Conservation (phyloP, 2,329 filamentous ascomycete species). For the Capronia coronata region DNA sequence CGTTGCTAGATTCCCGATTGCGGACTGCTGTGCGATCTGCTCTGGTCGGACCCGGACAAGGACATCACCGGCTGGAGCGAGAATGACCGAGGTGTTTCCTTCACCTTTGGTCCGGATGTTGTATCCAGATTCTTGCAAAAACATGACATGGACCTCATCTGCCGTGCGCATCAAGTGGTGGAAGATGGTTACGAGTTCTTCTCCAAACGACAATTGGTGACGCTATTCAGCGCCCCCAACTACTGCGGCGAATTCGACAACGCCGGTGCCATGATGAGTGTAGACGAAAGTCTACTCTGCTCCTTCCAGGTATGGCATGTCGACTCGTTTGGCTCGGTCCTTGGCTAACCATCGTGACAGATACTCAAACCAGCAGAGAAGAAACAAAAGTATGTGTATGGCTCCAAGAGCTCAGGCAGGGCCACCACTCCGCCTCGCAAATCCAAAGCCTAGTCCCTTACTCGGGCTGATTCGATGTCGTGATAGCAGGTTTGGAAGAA, state of each 20-base stretch:
- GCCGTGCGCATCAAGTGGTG: slow-evolving; percentile 95
- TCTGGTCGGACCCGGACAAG: slow-evolving; percentile 99
- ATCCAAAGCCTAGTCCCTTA: slow-evolving; percentile 56
- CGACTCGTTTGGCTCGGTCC: slow-evolving; percentile 1
- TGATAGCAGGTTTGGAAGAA: slow-evolving; percentile 88
- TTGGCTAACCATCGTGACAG: slow-evolving; percentile 41
- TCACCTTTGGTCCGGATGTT: slow-evolving; percentile 96
- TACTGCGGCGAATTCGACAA: slow-evolving; percentile 99
- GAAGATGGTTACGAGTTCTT: slow-evolving; percentile 99
- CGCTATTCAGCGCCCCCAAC: slow-evolving; percentile 95
- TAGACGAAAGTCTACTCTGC: slow-evolving; percentile 95
- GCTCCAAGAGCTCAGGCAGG: slow-evolving; percentile 63
- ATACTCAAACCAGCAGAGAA: slow-evolving; percentile 99
- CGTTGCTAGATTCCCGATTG: slow-evolving; percentile 84
- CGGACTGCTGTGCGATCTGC: slow-evolving; percentile 89
- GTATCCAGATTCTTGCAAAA: slow-evolving; percentile 97
- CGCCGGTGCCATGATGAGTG: slow-evolving; percentile 99
- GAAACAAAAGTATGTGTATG: slow-evolving; percentile 99
- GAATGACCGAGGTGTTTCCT: slow-evolving; percentile 96
- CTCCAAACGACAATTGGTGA: slow-evolving; percentile 94
- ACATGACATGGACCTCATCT: slow-evolving; percentile 99
- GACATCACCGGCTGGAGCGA: slow-evolving; percentile 99
- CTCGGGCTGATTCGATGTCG: slow-evolving; percentile 58
- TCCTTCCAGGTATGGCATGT: slow-evolving; percentile 77
- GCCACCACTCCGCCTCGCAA: slow-evolving; percentile 65